Conservation (phyloP, 78 protist genomes). For the Speleostelium caveatum region DNA sequence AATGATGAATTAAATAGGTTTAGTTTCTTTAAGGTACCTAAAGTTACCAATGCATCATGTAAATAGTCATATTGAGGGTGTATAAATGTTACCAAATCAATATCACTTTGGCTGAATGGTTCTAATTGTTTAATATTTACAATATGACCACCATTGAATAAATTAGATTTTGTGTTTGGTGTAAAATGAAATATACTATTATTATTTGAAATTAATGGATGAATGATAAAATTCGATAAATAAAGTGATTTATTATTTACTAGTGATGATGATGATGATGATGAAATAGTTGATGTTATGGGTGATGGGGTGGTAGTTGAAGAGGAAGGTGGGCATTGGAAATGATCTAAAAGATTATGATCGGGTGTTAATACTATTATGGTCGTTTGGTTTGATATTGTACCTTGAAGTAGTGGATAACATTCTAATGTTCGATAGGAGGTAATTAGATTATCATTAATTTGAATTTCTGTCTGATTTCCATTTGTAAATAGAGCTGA, state of each 20-base stretch:
- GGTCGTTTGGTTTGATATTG: constrained; percentile 11
- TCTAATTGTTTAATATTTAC: constrained; percentile 1
- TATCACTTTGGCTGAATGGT: background rate
- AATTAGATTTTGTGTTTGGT: constrained; percentile 20
- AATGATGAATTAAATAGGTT: constrained; percentile 24
- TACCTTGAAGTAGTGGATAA: constrained; percentile 61
- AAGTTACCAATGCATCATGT: constrained; percentile 20
- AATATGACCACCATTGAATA: background rate
- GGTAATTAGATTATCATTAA: background rate
- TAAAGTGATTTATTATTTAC: constrained; percentile 7
- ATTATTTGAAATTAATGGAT: background rate
- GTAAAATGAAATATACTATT: constrained; percentile 36
- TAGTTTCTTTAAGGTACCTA: constrained; percentile 21
- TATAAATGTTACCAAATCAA: background rate
- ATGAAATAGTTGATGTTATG: no score
- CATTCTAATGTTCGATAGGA: constrained; percentile 38
- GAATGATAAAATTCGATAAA: constrained; percentile 63
- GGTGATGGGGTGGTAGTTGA: no score
- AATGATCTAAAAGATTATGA: constrained; percentile 23
- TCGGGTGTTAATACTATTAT: constrained; percentile 42
- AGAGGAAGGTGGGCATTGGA: no score
- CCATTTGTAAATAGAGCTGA: constrained; percentile 7
- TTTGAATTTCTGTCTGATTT: background rate
- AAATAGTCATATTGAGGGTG: constrained; percentile 16
- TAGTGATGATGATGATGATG: background rate